Evolutionary conservation across 192 early-diverging fungal species (phyloP), one percentile per base, ranked within the genome.

Genomic region (Coemansia sp.): DNA sequence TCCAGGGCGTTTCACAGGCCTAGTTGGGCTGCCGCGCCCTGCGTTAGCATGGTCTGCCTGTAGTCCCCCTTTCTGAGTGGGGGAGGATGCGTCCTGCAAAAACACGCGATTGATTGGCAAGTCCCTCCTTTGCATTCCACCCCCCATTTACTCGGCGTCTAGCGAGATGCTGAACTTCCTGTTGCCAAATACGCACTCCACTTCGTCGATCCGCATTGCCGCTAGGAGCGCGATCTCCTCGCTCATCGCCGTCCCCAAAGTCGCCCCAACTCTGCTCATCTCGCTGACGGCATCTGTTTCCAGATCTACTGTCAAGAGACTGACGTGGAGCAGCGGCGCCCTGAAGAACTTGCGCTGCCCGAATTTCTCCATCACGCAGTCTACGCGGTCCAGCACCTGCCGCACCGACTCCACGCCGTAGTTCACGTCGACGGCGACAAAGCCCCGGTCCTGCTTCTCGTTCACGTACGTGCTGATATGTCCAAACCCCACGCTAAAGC

Each of bases 261-360:
- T 25, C 39, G 53, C 51, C 71, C 36, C 17, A 49, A 41, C 56
- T 25, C 38, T 66, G 63, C 39, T 45, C 29, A 36, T 40, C 54
- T 32, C 25, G 62, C 51, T 15, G 46, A 25, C 43, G 20, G 20
- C 20, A 54, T 3, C 25, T 25, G 27, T n/a, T 54, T 40, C 47
- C 62, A 68, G 32, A 29, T 73, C 71, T 22, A 59, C 59, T 3
- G 63, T 60, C 59, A 67, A 64, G 37, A 84, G 31, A 43, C 82
- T 84, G 46, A 70, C 43, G 41, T 84, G 82, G 65, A 79, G 73
- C 70, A 67, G 76, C 38, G 82, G 66, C 22, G 41, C 53, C 31
- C 46, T 47, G 61, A 68, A 84, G 58, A 79, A 84, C 69, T 17
- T 31, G 45, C 57, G 59, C 64, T 70, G 62, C 41, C 70, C 73